Evolutionary conservation across 768 basidiomycete genomes (phyloP), one percentile per base, ranked within the genome.

Genomic region (Pisolithus orientalis): DNA sequence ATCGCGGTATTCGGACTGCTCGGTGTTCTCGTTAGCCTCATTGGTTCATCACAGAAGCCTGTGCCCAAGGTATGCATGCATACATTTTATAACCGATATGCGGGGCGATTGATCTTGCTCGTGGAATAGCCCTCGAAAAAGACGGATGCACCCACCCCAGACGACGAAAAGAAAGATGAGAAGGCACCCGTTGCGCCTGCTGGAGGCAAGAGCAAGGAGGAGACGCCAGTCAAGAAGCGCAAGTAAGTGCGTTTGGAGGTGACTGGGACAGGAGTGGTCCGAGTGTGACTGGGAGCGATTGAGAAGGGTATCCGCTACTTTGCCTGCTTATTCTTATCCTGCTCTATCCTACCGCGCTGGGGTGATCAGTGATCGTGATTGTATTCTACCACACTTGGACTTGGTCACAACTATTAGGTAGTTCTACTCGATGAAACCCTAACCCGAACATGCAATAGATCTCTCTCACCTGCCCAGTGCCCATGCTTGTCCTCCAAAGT

Each of bases 1-100:
- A 77, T 95, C 61, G 90, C 89, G 39, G 67, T 96, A 58, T 80
- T 96, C 63, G 87, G 87, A 45, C 84, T 96, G 83, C 67, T 98
- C 57, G 89, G 85, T 58, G 79, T 80, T 38, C 73, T 92, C 64
- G 80, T 91, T 55, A 84, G 91, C 51, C 73, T 94, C 61, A 79
- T 93, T 66, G 87, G 90, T 57, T 78, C 79, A 48, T 75, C 78
- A 46, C 80, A 84, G 66, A 83, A 87, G 65, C 83, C 90, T 29
- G 67, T 73, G 50, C 82, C 85, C 57, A 85, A 85, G 77, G 85
- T 85, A 57, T 40, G 72, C 62, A 29, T 21, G 45, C 7, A 47
- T 46, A 2, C n/a, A 21, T 25, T 17, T 21, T 53, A 5, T 27
- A 32, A 16, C 16, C 44, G 5, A 38, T 34, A 5, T 21, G 11